These are phyloP conservation scores for Lomentospora prolificans DNA, from an alignment of 2,329 filamentous ascomycete species.

Conservation along the genomic window DNA sequence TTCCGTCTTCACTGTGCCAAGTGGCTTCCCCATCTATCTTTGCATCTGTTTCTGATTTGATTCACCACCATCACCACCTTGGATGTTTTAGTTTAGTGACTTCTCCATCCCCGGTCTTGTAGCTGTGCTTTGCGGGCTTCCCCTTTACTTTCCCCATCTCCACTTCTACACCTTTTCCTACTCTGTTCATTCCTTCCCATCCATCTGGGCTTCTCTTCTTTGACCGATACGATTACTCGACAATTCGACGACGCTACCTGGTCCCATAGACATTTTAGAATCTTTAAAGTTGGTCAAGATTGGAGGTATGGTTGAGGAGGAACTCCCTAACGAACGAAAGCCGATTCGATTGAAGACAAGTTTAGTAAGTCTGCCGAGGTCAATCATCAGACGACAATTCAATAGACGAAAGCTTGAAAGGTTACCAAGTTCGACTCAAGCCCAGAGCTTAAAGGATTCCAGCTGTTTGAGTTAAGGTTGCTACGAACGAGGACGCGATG, in stretches of 20 bases:
- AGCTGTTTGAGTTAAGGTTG: too few species aligned
- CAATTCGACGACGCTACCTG: background rate
- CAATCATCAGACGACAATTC: too few species aligned
- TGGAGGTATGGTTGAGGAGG: too few species aligned
- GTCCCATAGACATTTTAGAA: too few species aligned
- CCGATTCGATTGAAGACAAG: too few species aligned
- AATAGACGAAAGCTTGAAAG: too few species aligned
- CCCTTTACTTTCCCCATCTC: background rate
- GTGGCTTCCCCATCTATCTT: background rate
- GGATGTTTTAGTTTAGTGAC: background rate
- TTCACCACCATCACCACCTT: background rate
- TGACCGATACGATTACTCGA: background rate
- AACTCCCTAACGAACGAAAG: too few species aligned
- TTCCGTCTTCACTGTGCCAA: background rate
- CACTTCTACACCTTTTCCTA: background rate
- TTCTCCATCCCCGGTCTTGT: too few species aligned
- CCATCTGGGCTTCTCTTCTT: background rate
- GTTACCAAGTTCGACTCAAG: background rate
- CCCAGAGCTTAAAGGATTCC: too few species aligned
- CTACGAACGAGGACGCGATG: too few species aligned
- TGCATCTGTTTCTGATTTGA: background rate
- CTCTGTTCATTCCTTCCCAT: background rate
- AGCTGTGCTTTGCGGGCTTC: background rate
- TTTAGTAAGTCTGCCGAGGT: too few species aligned
- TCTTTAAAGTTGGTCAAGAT: too few species aligned